Evolutionary conservation across 148 eudicot genomes (phyloP).

Genomic region (Spergularia marina): DNA sequence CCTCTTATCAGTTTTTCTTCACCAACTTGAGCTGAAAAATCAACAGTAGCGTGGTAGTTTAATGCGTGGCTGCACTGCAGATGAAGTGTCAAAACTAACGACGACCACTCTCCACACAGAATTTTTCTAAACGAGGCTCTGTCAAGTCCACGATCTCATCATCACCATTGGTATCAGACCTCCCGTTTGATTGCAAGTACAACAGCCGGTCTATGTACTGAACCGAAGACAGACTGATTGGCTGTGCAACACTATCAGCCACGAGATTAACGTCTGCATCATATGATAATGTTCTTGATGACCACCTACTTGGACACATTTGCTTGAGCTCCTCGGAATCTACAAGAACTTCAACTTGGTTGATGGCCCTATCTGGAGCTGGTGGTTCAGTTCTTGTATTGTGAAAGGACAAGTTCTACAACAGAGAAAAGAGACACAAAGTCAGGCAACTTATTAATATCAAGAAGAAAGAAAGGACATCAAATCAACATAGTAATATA

Average conservation of each 20-base stretch:
- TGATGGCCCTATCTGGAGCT: constrained; percentile 17
- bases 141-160: constrained; percentile 67
- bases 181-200: constrained; percentile 36
- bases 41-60: too few species aligned
- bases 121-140: constrained; percentile 69
- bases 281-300: constrained; percentile 36
- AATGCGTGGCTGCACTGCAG: not conserved
- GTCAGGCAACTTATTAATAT: not conserved
- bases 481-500: not conserved
- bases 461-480: not conserved
- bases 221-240: constrained; percentile 29
- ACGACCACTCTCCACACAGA: constrained; percentile 37
- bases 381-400: constrained; percentile 21
- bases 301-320: constrained; percentile 37
- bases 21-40: not conserved
- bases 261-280: constrained; percentile 30
- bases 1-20: not conserved
- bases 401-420: constrained; percentile 40
- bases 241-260: constrained; percentile 26
- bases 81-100: not conserved
- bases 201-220: constrained; percentile 34
- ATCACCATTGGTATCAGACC: constrained; percentile 28
- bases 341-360: constrained; percentile 30
- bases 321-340: constrained; percentile 53
- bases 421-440: not conserved